Conservation (phyloP, 1,139 yeast species). For the Geotrichum carabidarum region DNA sequence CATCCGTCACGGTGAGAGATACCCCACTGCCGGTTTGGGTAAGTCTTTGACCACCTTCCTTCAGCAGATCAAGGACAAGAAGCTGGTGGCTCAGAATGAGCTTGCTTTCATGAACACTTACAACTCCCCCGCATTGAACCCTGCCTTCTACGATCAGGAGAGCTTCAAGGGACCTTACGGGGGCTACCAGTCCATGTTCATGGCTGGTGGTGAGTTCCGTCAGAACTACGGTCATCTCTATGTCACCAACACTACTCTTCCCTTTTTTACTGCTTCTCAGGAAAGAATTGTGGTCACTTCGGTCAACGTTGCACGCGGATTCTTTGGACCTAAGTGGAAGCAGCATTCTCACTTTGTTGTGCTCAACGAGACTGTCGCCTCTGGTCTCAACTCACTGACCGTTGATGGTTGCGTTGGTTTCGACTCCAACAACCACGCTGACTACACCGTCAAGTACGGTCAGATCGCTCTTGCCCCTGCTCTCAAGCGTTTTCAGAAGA, state of each 20-base stretch:
- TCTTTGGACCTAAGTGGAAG: slow-evolving; percentile 33
- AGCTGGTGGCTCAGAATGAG: slow-evolving; percentile 29
- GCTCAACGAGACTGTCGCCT: slow-evolving; percentile 36
- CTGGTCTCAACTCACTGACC: slow-evolving; percentile 43
- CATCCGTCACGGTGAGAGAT: slow-evolving; percentile 70
- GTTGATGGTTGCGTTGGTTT: slow-evolving; percentile 26
- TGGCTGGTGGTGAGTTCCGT: slow-evolving; percentile 36
- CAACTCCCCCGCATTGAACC: slow-evolving; percentile 31
- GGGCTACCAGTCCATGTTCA: slow-evolving; percentile 35
- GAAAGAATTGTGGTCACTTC: slow-evolving; percentile 42
- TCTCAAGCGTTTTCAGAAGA: slow-evolving; percentile 35
- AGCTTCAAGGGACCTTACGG: slow-evolving; percentile 35
- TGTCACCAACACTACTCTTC: slow-evolving; percentile 33
- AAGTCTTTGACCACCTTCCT: slow-evolving; percentile 3
- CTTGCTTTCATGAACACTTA: slow-evolving; percentile 32
- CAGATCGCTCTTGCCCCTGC: slow-evolving; percentile 34
- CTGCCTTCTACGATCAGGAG: slow-evolving; percentile 7
- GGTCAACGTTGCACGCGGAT: slow-evolving; percentile 41
- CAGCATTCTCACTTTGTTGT: slow-evolving; percentile 39
- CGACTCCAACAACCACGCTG: slow-evolving; percentile 27
- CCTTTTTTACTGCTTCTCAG: slow-evolving; percentile 40
- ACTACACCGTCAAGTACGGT: slow-evolving; percentile 3
- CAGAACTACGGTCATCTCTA: slow-evolving; percentile 38
- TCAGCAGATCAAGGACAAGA: slow-evolving; percentile 18
- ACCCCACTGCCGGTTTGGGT: slow-evolving; percentile 38